Conservation (phyloP, 805 yeast species). For the Yarrowia hollandica region DNA sequence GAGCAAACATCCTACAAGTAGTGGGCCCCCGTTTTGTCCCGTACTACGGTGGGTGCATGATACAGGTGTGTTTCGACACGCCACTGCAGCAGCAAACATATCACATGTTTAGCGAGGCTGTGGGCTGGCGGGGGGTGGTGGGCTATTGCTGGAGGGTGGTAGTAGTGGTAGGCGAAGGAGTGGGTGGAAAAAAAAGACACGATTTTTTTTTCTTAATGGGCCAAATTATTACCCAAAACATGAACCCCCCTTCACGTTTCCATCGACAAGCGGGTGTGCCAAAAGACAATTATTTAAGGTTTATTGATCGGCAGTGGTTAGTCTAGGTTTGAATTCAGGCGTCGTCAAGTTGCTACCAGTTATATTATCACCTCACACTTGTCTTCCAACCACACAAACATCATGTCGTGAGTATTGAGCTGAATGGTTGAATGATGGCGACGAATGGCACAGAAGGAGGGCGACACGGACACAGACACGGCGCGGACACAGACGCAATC, state of each 20-base stretch:
- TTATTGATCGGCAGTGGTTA: constrained; percentile 7
- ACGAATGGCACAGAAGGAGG: no score
- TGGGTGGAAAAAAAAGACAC: not conserved
- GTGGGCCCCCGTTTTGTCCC: constrained; percentile 15
- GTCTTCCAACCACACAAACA: not conserved
- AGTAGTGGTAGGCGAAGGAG: no score
- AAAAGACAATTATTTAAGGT: no score
- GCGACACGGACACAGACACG: no score
- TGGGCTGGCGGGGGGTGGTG: no score
- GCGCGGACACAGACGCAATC: no score
- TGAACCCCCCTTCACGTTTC: no score
- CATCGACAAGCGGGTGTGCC: no score
- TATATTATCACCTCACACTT: constrained; percentile 16
- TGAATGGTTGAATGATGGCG: not conserved
- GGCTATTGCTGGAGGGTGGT: no score
- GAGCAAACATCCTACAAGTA: not conserved
- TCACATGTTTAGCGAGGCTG: constrained; percentile 22
- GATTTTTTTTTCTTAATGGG: no score
- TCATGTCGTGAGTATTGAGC: constrained; percentile 23
- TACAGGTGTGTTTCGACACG: not conserved
- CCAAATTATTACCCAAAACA: no score
- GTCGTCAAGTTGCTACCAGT: constrained; percentile 29
- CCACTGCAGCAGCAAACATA: constrained; percentile 27
- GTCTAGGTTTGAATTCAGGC: constrained; percentile 22
- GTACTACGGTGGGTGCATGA: constrained; percentile 8